Conservation (phyloP, 345 rosid genomes). For the Lepidium didymum region DNA sequence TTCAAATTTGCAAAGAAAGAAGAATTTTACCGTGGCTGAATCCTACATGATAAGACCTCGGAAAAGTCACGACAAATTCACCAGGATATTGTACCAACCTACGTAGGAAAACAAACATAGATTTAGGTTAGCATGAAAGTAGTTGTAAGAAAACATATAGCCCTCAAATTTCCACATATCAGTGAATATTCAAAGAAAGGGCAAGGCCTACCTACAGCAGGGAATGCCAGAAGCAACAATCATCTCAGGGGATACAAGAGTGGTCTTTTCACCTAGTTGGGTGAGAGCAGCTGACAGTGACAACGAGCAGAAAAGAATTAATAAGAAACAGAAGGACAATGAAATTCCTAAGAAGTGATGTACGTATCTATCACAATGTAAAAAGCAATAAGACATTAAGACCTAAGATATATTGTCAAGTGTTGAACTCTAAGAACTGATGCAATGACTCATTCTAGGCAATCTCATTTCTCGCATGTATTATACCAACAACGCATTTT, state of each 20-base stretch:
- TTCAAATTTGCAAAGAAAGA: conserved; percentile 21
- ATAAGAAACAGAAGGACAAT: conserved; percentile 14
- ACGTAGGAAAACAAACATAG: conserved; percentile 23
- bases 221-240: conserved; percentile 82
- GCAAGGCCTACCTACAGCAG: conserved; percentile 77
- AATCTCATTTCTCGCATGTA: not conserved
- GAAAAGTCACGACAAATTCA: conserved; percentile 99
- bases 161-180: conserved; percentile 2
- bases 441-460: not conserved
- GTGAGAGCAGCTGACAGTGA: conserved; percentile 68
- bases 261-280: conserved; percentile 94
- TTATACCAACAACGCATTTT: not conserved
- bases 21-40: conserved; percentile 97
- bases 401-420: not conserved
- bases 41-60: conserved; percentile 98
- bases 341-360: not conserved
- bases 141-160: conserved; percentile 9
- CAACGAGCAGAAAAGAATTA: not conserved
- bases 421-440: not conserved
- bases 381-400: conserved; percentile 1
- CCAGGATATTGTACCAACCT: conserved; percentile 98
- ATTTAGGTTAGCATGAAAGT: conserved; percentile 18
- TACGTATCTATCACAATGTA: not conserved
- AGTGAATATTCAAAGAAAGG: not conserved
- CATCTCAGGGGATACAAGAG: conserved; percentile 86